A percentile compares a stretch with the other conserved stretches of the same genome.
Evolutionary conservation across 768 basidiomycete genomes (phyloP).

Genomic region (Amanita rubescens): DNA sequence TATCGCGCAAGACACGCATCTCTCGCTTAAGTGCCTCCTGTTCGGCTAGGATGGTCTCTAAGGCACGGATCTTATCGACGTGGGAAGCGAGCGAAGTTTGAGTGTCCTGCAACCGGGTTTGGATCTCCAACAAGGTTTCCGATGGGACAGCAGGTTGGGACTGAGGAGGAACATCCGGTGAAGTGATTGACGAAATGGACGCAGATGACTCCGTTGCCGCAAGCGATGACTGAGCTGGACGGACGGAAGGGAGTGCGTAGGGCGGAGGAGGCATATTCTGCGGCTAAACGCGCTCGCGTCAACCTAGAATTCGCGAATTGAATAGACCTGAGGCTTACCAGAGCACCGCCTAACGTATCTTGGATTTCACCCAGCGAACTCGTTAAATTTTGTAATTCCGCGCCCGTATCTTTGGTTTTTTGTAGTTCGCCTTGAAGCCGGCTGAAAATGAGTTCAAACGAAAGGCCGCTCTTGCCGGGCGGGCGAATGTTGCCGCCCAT

Average conservation of each 20-base stretch:
- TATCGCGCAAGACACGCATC: conserved; percentile 60
- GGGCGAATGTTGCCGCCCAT: conserved; percentile 66
- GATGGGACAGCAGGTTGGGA: conserved; percentile 17
- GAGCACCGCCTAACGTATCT: conserved; percentile 78
- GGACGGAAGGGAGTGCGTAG: conserved; percentile 54
- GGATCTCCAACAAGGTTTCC: conserved; percentile 50
- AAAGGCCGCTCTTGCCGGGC: conserved; percentile 79
- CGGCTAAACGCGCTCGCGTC: conserved; percentile 30
- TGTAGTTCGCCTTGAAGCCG: conserved; percentile 90
- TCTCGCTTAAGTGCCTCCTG: conserved; percentile 82
- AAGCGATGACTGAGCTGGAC: conserved; percentile 25
- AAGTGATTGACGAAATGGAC: conserved; percentile 2
- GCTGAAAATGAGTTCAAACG: conserved; percentile 87
- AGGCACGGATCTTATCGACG: conserved; percentile 71
- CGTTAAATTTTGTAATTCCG: conserved; percentile 72
- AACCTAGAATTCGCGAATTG: neutral
- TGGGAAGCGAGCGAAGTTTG: conserved; percentile 71
- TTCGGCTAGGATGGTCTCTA: conserved; percentile 77
- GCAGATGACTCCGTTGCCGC: neutral
- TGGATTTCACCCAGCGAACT: conserved; percentile 86
- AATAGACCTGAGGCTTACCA: conserved; percentile 40
- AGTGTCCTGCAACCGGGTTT: conserved; percentile 78
- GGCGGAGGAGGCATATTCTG: conserved; percentile 15
- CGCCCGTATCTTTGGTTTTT: conserved; percentile 89
- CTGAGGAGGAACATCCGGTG: conserved; percentile 12